Evolutionary conservation across 768 basidiomycete genomes (phyloP).

Genomic region (Glaciozyma antarctica): DNA sequence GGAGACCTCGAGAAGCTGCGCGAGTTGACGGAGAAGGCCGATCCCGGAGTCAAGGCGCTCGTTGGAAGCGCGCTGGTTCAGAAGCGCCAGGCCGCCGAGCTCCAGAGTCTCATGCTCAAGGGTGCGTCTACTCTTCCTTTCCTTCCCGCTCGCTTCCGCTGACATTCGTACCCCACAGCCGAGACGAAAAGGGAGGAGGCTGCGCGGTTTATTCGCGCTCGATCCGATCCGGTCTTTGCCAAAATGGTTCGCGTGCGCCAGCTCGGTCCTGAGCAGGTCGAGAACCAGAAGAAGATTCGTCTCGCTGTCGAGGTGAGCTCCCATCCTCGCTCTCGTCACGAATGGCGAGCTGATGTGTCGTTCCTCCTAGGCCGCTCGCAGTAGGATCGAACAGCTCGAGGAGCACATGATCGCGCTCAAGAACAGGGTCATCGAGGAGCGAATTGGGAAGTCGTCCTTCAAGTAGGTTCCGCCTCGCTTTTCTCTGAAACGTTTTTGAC

Average conservation of each 20-base stretch:
- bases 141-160: not conserved
- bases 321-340: not conserved
- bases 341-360: not conserved
- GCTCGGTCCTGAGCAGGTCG: constrained; percentile 80
- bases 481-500: not conserved
- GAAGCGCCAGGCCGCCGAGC: constrained; percentile 19
- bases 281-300: constrained; percentile 67
- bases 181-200: constrained; percentile 76
- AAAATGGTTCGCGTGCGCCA: constrained; percentile 62
- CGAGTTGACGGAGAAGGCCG: constrained; percentile 9
- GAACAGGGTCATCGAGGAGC: constrained; percentile 55
- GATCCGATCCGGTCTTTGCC: constrained; percentile 66
- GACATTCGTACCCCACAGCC: constrained; percentile 44
- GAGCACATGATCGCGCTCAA: constrained; percentile 60
- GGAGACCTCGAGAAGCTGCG: constrained; percentile 21
- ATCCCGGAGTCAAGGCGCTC: constrained; percentile 15
- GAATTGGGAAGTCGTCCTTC: constrained; percentile 16
- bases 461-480: constrained; percentile 8
- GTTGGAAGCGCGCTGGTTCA: constrained; percentile 13
- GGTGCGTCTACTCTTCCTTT: constrained; percentile 6
- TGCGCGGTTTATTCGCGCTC: constrained; percentile 64
- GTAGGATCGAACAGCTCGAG: constrained; percentile 70
- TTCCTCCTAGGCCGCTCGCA: constrained; percentile 51
- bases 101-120: constrained; percentile 25
- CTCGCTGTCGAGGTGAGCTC: constrained; percentile 53